These are phyloP conservation scores for Mycena rosella DNA, from an alignment of 768 basidiomycete species.

Conservation along the genomic window DNA sequence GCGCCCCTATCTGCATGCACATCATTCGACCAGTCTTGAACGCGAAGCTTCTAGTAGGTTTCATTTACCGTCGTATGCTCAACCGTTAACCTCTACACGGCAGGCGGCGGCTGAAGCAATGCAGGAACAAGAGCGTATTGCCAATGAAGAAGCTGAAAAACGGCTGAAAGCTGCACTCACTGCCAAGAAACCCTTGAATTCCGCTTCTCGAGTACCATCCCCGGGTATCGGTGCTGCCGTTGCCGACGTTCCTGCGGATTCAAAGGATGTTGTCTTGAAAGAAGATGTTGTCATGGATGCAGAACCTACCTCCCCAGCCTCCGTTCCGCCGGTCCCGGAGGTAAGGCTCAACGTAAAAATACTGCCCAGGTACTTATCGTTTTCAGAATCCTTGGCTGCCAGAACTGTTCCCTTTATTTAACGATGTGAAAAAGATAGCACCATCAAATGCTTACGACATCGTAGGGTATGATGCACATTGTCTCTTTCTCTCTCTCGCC, in stretches of 20 bases:
- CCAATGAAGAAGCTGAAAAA: slow-evolving; percentile 83
- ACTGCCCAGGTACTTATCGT: slow-evolving; percentile 13
- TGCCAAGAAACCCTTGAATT: slow-evolving; percentile 76
- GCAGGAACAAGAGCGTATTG: slow-evolving; percentile 76
- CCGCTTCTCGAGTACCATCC: slow-evolving; percentile 73
- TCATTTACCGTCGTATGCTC: not conserved
- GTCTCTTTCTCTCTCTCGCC: slow-evolving; percentile 23
- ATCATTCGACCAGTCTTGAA: slow-evolving; percentile 89
- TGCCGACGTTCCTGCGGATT: slow-evolving; percentile 43
- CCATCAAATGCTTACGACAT: slow-evolving; percentile 73
- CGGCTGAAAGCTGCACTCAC: slow-evolving; percentile 84
- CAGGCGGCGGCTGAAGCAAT: slow-evolving; percentile 73
- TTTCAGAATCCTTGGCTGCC: slow-evolving; percentile 84
- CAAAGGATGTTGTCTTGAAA: slow-evolving; percentile 40
- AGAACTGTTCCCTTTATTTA: slow-evolving; percentile 77
- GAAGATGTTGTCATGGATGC: slow-evolving; percentile 69
- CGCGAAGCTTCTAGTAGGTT: slow-evolving; percentile 67
- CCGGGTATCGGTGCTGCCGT: slow-evolving; percentile 57
- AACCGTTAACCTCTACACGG: slow-evolving; percentile 17
- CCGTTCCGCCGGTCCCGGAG: slow-evolving; percentile 49
- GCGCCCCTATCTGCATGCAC: slow-evolving; percentile 93
- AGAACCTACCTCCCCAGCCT: slow-evolving; percentile 49
- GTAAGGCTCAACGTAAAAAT: slow-evolving; percentile 41
- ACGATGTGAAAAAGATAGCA: slow-evolving; percentile 79
- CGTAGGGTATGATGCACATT: slow-evolving; percentile 66